Conservation (phyloP, 352 stramenopile species). For the Aphanomyces stellatus region DNA sequence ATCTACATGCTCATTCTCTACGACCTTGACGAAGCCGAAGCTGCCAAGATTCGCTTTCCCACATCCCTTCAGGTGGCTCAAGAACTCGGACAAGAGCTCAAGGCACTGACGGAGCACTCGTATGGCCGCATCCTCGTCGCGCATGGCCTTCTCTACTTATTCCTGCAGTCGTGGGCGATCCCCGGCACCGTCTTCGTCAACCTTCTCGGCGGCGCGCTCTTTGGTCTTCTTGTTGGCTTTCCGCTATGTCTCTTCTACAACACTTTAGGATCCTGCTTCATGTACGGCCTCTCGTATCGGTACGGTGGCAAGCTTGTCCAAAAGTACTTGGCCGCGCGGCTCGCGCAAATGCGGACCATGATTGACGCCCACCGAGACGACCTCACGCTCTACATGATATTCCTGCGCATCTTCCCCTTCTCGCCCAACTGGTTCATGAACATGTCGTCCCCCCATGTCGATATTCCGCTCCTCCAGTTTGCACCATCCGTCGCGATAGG, state of each 20-base stretch:
- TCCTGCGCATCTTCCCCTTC: conserved; percentile 73
- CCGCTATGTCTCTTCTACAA: conserved; percentile 75
- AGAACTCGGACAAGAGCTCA: conserved; percentile 51
- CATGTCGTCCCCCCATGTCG: conserved; percentile 63
- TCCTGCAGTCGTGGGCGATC: conserved; percentile 73
- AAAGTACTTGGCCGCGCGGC: conserved; percentile 41
- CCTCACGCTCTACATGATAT: conserved; percentile 76
- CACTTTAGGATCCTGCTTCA: conserved; percentile 63
- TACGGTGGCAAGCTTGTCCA: conserved; percentile 48
- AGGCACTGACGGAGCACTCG: conserved; percentile 39
- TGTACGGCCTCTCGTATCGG: conserved; percentile 56
- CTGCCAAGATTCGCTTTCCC: conserved; percentile 41
- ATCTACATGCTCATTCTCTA: conserved; percentile 45
- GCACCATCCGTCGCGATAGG: conserved; percentile 49
- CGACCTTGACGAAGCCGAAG: conserved; percentile 43
- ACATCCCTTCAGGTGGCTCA: conserved; percentile 52
- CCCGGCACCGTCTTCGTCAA: conserved; percentile 78
- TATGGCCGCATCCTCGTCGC: conserved; percentile 39
- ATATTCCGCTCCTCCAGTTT: conserved; percentile 57
- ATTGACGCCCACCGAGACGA: conserved; percentile 62
- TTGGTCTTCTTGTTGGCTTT: conserved; percentile 58
- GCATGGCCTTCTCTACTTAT: conserved; percentile 67
- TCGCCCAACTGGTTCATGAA: conserved; percentile 85
- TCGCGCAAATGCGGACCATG: conserved; percentile 41
- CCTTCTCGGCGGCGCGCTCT: conserved; percentile 58